Conservation (phyloP, 2,329 filamentous ascomycete species). For the Bimuria novae-zelandiae region DNA sequence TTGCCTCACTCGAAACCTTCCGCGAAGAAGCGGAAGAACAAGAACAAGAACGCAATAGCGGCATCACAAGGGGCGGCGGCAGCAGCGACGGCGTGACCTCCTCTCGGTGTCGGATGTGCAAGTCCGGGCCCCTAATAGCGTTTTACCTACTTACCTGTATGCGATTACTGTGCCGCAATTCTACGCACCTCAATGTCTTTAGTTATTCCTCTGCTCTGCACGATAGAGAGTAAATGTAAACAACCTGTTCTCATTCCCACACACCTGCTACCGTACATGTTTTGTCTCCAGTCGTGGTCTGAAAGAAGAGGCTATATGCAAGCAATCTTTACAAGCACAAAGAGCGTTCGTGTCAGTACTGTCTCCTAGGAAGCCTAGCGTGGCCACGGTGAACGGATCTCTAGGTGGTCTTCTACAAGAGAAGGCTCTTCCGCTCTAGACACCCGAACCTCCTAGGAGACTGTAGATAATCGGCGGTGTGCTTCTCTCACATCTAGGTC, state of each 20-base stretch:
- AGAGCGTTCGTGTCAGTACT: no score
- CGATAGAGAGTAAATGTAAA: slow-evolving; percentile 15
- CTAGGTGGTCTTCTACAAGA: background rate
- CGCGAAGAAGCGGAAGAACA: slow-evolving; percentile 34
- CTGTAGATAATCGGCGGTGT: background rate
- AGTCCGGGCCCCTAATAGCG: background rate
- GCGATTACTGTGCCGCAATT: no score
- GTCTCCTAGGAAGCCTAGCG: no score
- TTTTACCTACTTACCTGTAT: background rate
- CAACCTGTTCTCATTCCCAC: background rate
- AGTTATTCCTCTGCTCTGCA: slow-evolving; percentile 3
- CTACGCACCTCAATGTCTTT: slow-evolving; percentile 3
- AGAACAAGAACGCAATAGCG: slow-evolving; percentile 7
- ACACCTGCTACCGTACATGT: background rate
- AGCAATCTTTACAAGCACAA: no score
- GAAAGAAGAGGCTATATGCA: background rate
- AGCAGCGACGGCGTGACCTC: background rate
- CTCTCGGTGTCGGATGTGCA: background rate
- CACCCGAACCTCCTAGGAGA: background rate
- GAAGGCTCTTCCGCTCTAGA: background rate
- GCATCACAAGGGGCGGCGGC: background rate
- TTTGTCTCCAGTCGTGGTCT: background rate
- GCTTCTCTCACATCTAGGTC: no score
- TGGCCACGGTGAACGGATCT: no score
- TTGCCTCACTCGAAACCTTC: slow-evolving; percentile 34